Conservation (phyloP, 2,329 filamentous ascomycete species). For the Chaetomium strumarium region DNA sequence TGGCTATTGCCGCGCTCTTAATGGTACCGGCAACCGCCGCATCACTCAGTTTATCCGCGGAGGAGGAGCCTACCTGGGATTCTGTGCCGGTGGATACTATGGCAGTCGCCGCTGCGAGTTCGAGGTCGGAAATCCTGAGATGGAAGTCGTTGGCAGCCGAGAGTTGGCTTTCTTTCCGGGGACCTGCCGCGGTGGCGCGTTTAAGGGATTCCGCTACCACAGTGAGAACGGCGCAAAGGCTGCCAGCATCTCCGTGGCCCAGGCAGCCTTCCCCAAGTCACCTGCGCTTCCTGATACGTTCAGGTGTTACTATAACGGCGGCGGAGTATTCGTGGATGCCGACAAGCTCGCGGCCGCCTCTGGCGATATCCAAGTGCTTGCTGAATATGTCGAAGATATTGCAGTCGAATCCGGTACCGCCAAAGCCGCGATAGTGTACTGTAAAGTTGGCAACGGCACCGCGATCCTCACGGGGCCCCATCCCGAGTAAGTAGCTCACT, state of each 20-base stretch:
- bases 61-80: slow-evolving; percentile 80
- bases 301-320: slow-evolving; percentile 85
- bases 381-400: slow-evolving; percentile 68
- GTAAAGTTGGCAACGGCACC: slow-evolving; percentile 73
- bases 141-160: slow-evolving; percentile 80
- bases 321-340: slow-evolving; percentile 85
- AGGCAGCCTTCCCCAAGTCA: slow-evolving; percentile 46
- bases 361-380: slow-evolving; percentile 71
- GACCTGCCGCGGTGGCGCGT: slow-evolving; percentile 77
- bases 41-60: slow-evolving; percentile 81
- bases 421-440: slow-evolving; percentile 75
- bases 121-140: slow-evolving; percentile 71
- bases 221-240: slow-evolving; percentile 80
- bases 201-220: slow-evolving; percentile 82
- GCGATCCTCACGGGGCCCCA: slow-evolving; percentile 82
- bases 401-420: slow-evolving; percentile 69
- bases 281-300: slow-evolving; percentile 56
- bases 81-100: slow-evolving; percentile 95
- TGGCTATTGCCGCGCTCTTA: slow-evolving; percentile 80
- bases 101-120: slow-evolving; percentile 79
- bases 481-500: slow-evolving; percentile 60
- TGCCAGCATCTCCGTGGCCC: slow-evolving; percentile 59
- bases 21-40: slow-evolving; percentile 78
- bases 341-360: slow-evolving; percentile 44
- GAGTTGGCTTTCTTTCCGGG: slow-evolving; percentile 89